These are phyloP conservation scores for Nakazawaea holstii DNA, from an alignment of 805 yeast genomes.

Conservation along the genomic window DNA sequence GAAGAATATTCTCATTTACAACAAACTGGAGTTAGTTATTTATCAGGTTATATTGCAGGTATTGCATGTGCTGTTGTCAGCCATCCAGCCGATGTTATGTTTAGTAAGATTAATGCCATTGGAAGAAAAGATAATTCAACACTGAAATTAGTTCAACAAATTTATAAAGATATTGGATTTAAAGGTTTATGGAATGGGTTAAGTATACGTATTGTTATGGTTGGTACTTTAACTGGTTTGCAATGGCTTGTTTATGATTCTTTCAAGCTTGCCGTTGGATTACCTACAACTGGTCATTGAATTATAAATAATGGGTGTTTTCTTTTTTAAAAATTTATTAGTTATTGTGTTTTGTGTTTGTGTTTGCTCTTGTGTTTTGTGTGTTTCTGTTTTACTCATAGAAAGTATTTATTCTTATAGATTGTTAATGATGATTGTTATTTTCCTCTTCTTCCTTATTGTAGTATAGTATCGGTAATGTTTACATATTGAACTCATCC, in stretches of 20 bases:
- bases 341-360: too few species aligned
- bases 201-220: constrained; percentile 9
- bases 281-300: constrained; percentile 12
- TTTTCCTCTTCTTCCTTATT: too few species aligned
- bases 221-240: constrained; percentile 12
- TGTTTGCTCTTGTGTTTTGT: too few species aligned
- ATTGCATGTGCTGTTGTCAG: constrained; percentile 10
- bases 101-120: constrained; percentile 8
- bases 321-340: too few species aligned
- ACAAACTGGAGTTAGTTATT: constrained; percentile 9
- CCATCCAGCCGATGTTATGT: constrained; percentile 12
- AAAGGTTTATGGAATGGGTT: constrained; percentile 12
- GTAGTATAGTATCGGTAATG: too few species aligned
- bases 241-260: constrained; percentile 12
- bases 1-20: constrained; percentile 6
- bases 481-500: too few species aligned
- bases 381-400: too few species aligned
- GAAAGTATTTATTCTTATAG: too few species aligned
- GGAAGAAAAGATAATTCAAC: neutral
- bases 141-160: neutral
- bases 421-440: too few species aligned
- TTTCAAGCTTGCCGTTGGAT: constrained; percentile 9
- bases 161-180: constrained; percentile 11
- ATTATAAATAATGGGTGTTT: too few species aligned
- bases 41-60: constrained; percentile 11